A percentile compares a stretch with the other conserved stretches of the same genome.
Evolutionary conservation across 1,139 yeast genomes (phyloP).

Genomic region (Suhomyces bribrorum): DNA sequence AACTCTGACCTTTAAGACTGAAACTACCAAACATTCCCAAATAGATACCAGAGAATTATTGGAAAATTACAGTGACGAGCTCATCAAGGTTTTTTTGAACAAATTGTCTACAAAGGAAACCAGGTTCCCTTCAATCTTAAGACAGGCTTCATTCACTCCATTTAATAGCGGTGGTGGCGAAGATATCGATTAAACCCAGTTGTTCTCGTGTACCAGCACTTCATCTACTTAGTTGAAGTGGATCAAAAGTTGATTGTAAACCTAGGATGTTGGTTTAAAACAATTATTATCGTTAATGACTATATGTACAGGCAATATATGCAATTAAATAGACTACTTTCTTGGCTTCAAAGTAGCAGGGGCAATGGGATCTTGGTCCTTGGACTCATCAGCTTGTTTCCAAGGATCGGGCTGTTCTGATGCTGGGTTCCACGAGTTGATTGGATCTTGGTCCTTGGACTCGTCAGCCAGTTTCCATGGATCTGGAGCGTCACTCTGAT

Average conservation of each 20-base stretch:
- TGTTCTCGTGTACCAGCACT: too few species aligned
- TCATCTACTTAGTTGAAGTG: too few species aligned
- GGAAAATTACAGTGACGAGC: conserved; percentile 35
- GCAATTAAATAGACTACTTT: conserved; percentile 11
- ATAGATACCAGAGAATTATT: conserved; percentile 18
- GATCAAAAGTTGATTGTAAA: too few species aligned
- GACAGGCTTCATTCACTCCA: background rate
- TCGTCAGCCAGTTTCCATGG: conserved; percentile 1
- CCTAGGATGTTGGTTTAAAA: too few species aligned
- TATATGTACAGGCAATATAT: background rate
- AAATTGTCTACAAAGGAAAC: conserved; percentile 16
- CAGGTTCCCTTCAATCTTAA: background rate
- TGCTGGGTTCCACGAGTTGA: background rate
- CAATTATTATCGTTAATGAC: too few species aligned
- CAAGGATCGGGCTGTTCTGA: too few species aligned
- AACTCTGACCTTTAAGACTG: background rate
- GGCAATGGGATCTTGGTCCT: conserved; percentile 35
- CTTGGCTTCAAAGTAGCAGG: conserved; percentile 38
- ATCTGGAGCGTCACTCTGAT: too few species aligned
- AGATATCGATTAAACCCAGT: background rate
- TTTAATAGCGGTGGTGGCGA: background rate
- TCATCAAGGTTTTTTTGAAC: conserved; percentile 26
- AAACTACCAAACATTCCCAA: background rate
- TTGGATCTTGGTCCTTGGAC: background rate
- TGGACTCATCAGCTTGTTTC: conserved; percentile 38